Evolutionary conservation across 768 basidiomycete species (phyloP).

Genomic region (Mycena galericulata): DNA sequence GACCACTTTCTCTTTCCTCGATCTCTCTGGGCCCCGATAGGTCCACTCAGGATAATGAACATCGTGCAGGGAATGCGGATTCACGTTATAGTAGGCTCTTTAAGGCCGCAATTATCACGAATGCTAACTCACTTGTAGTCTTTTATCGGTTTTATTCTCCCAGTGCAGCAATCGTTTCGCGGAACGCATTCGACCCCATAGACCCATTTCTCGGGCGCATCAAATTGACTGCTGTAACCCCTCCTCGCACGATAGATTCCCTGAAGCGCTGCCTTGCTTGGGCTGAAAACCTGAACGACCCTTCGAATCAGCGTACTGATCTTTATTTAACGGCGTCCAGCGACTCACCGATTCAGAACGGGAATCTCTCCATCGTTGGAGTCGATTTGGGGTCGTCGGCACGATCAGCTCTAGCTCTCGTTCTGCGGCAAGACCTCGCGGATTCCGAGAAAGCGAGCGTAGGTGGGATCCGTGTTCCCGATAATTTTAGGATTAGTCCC

Average conservation of each 20-base stretch:
- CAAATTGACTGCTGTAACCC: neutral
- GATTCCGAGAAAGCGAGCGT: neutral
- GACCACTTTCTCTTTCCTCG: too few relatives aligned
- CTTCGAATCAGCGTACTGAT: neutral
- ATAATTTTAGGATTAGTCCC: neutral
- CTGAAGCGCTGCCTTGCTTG: neutral
- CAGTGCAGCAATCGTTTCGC: neutral
- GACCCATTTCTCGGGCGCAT: neutral
- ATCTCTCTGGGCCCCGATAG: too few relatives aligned
- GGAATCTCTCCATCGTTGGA: neutral
- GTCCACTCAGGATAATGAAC: too few relatives aligned
- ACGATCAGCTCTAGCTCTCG: neutral
- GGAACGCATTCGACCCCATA: neutral
- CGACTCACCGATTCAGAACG: neutral
- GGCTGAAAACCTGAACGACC: neutral
- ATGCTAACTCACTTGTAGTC: neutral
- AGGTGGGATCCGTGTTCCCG: neutral
- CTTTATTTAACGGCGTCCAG: neutral
- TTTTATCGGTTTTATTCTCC: slow-evolving; percentile 3
- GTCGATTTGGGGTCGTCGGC: neutral
- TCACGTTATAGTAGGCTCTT: neutral
- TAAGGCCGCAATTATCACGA: neutral
- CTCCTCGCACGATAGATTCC: neutral
- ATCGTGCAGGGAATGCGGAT: neutral
- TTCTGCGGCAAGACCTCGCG: neutral